Evolutionary conservation across 768 basidiomycete species (phyloP), one percentile per base, ranked within the genome.

Genomic region (Mycena latifolia): DNA sequence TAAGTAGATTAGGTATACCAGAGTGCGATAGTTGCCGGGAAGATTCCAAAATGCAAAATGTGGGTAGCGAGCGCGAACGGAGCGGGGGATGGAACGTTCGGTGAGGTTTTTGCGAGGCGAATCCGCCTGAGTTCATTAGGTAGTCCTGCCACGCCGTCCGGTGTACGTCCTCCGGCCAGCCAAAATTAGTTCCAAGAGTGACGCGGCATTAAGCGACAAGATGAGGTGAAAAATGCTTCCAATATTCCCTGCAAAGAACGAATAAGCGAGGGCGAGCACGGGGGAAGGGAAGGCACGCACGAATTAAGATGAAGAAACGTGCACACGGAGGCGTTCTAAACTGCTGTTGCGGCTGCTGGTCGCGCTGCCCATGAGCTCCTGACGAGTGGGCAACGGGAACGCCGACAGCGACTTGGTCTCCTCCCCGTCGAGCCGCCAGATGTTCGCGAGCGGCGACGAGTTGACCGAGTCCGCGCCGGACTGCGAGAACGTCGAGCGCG

Each of bases 351-450:
- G 76, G 63, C 79, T 82, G 46, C 61, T 79, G 57, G 78, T 82
- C 72, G 80, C 76, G 71, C 80, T 78, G 67, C 76, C 79, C 76
- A 77, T 56, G 20, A 80, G 72, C 33, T 80, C 79, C 63, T 77
- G 78, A n/a, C 73, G 78, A 48, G 80, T 79, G 5, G 85, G 82
- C 41, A 88, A 72, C 0, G 85, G 80, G 63, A 88, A 84, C 3
- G 82, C 57, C 24, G 61, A 81, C 7, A 89, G 76, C 31, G 81
- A 83, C 69, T 85, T 85, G 72, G 81, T 87, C 77, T 93, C 92
- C 71, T 92, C 89, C 22, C 89, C 89, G 63, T 91, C 91, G 43
- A 93, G 72, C 55, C 82, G 83, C 92, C 92, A 93, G 60, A 93
- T 93, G 65, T 87, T 92, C 11, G 77, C 78, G 27, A 84, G 72